Percentiles rank a stretch among this genome's conserved stretches.
phyloP scores from a whole-genome alignment of 1,284 basidiomycete species.

The Quambalaria eucalypti region DNA sequence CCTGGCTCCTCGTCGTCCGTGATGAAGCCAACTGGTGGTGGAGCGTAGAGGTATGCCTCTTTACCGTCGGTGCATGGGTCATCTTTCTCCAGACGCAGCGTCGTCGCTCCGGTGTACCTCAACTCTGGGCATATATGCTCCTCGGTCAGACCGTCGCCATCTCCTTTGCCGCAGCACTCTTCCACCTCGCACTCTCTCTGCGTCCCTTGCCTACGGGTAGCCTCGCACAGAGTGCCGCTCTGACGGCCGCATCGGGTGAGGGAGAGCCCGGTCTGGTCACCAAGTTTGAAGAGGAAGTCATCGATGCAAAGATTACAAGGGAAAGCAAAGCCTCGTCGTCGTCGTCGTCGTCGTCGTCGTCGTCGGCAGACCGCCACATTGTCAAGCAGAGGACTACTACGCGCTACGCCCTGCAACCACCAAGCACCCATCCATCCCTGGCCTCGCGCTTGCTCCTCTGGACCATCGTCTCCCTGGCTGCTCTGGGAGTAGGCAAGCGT shows the following conservation, averaged over 20 bases:
- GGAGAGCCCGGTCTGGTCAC: not conserved
- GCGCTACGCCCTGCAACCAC: not conserved
- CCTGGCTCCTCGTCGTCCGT: slow-evolving; percentile 53
- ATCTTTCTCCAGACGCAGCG: slow-evolving; percentile 59
- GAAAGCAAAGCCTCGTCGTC: not conserved
- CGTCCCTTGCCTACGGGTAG: slow-evolving; percentile 20
- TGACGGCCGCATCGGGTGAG: not conserved
- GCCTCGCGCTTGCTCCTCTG: not conserved
- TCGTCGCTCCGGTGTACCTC: slow-evolving; percentile 36
- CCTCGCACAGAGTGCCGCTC: not conserved
- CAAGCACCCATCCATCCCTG: not conserved
- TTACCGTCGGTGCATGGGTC: slow-evolving; percentile 60
- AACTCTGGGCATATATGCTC: slow-evolving; percentile 64
- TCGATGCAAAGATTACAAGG: not conserved
- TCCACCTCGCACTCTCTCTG: slow-evolving; percentile 56
- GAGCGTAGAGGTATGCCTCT: slow-evolving; percentile 63
- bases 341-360: not conserved
- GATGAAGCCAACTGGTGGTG: slow-evolving; percentile 62
- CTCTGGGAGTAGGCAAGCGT: slow-evolving; percentile 48
- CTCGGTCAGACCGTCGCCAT: slow-evolving; percentile 67
- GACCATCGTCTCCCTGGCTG: not conserved
- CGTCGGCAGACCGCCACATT: not conserved
- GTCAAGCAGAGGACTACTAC: not conserved
- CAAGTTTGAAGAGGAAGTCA: not conserved
- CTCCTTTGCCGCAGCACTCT: slow-evolving; percentile 61